Base-by-base conservation (phyloP, 305 asterid species). In the Rubia balearica region DNA sequence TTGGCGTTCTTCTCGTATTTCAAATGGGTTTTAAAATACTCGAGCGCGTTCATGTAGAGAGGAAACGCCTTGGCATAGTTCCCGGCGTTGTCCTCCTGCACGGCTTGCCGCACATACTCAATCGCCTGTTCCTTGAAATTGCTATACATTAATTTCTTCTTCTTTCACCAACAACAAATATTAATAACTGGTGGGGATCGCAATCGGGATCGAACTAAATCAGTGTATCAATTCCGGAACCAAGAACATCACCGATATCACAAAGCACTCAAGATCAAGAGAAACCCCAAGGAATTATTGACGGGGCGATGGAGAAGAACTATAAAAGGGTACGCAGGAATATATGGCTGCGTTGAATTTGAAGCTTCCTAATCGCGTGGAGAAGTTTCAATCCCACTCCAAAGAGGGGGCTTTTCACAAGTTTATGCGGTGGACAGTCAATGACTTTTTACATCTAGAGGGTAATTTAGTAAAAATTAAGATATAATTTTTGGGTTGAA, bases 111-210 rank as follows among this genome's bases (percentile, higher is more conserved):
- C 6, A 93, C 97, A 65, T 78, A 93, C 71, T 93, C 98, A 82
- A 91, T 93, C 46, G 98, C 98, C 78, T 91, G 98, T 78, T 93
- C 98, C 71, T 93, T 93, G 83, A 93, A 93, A 85, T 93, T 93
- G 86, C 96, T 91, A 69, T 93, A 93, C 98, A 93, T 93, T 14
- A 65, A 65, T 13, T 57, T 68, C 60, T 38, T 41, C 33, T 41
- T 17, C 51, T 38, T 63, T 27, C 51, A 19, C 6, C 30, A n/a
- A 4, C 27, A 64, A n/a, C 33, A 64, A 64, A 38, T 10, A 12
- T 9, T 55, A 60, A 60, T 13, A 60, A 22, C 41, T 48, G 12
- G 11, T 2, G 2, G 21, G 16, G 42, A 64, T 41, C 38, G 69
- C 36, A 65, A 65, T 40, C 51, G 33, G n/a, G 5, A 65, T 14